Evolutionary conservation across 164 flowering plant species (phyloP).

Genomic region (Houttuynia cordata): DNA sequence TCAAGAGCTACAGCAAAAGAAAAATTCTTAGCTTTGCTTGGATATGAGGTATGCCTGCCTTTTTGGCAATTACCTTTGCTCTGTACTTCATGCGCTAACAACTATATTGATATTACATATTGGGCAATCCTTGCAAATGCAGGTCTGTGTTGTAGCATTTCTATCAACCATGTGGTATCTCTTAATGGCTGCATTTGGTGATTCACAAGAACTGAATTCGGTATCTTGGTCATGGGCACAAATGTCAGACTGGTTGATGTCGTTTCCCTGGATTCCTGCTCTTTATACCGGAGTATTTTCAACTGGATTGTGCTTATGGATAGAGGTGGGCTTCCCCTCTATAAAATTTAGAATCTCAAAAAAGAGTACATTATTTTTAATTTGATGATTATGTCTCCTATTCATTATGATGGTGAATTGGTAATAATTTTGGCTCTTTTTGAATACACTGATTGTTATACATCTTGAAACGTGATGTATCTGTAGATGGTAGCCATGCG

Average conservation of each 20-base stretch:
- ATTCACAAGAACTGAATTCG: slow-evolving; percentile 16
- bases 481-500: slow-evolving; percentile 74
- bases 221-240: slow-evolving; percentile 42
- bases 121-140: slow-evolving; percentile 4
- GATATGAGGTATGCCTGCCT: slow-evolving; percentile 52
- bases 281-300: slow-evolving; percentile 72
- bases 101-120: no score
- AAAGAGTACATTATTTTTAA: not conserved
- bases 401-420: not conserved
- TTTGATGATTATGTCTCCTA: not conserved
- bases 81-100: not conserved
- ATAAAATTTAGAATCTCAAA: not conserved
- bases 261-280: slow-evolving; percentile 86
- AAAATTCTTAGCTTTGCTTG: slow-evolving; percentile 60
- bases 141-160: slow-evolving; percentile 55
- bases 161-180: slow-evolving; percentile 53
- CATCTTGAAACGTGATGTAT: not conserved
- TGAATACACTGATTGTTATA: not conserved
- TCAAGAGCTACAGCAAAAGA: slow-evolving; percentile 50
- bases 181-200: slow-evolving; percentile 26
- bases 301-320: slow-evolving; percentile 73
- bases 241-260: slow-evolving; percentile 30
- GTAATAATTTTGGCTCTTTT: no score
- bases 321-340: slow-evolving; percentile 44
- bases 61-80: not conserved